These are phyloP conservation scores for Fusarium chuoi DNA, from an alignment of 2,329 filamentous ascomycete genomes.

Conservation along the genomic window DNA sequence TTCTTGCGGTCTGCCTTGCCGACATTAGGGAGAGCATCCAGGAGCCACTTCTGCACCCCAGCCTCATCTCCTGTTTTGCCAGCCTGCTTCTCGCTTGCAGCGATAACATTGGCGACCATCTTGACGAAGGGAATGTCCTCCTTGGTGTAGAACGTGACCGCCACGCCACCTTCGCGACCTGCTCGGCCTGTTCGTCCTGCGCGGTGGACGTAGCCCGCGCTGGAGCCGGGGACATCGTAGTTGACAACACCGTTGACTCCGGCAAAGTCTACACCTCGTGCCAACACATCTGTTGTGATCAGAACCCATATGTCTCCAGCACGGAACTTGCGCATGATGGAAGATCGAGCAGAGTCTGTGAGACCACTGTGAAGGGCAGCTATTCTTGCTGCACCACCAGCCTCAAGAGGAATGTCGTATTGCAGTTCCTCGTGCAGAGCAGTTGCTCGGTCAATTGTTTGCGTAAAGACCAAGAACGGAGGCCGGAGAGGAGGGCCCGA, in stretches of 20 bases:
- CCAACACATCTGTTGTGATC: conserved; percentile 93
- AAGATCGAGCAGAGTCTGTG: conserved; percentile 76
- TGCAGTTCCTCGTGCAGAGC: conserved; percentile 89
- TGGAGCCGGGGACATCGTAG: conserved; percentile 94
- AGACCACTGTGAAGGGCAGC: conserved; percentile 92
- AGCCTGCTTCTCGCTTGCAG: conserved; percentile 79
- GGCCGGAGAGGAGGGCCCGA: conserved; percentile 75
- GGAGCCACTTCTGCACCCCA: conserved; percentile 83
- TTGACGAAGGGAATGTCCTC: conserved; percentile 92
- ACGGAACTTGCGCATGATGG: conserved; percentile 89
- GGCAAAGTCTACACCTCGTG: conserved; percentile 92
- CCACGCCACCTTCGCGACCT: conserved; percentile 86
- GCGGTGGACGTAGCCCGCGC: conserved; percentile 91
- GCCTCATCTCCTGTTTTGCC: conserved; percentile 63
- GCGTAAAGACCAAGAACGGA: conserved; percentile 94
- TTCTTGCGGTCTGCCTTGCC: conserved; percentile 86
- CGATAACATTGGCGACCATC: conserved; percentile 92
- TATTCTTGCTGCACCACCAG: conserved; percentile 84
- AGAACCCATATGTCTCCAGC: conserved; percentile 95
- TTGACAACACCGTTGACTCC: conserved; percentile 97
- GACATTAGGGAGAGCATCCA: conserved; percentile 86
- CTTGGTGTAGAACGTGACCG: conserved; percentile 94
- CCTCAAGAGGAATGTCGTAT: conserved; percentile 92
- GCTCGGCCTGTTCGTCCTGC: conserved; percentile 91
- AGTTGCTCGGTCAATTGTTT: conserved; percentile 90